phyloP scores from a whole-genome alignment of 2,329 filamentous ascomycete species.

The Paecilomyces sp. region DNA sequence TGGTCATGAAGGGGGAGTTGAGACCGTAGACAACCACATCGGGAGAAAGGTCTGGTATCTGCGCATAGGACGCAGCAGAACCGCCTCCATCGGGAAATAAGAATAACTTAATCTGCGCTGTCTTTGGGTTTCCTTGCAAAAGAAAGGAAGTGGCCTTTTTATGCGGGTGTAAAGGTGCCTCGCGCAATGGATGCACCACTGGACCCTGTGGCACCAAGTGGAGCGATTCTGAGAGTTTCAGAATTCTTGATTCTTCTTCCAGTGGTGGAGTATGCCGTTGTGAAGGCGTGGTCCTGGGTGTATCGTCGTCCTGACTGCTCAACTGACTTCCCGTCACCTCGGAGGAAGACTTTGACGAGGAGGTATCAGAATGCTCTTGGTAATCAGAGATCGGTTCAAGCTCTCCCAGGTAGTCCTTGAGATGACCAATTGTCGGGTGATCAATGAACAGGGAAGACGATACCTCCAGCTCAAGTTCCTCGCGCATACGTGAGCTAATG shows the following conservation, averaged over 20 bases:
- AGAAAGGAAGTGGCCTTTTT: slow-evolving; percentile 24
- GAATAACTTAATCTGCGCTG: slow-evolving; percentile 24
- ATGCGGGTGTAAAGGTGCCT: background rate
- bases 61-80: slow-evolving; percentile 36
- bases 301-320: background rate
- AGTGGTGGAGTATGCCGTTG: background rate
- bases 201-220: background rate
- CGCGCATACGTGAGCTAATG: slow-evolving; percentile 50
- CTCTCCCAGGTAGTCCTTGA: slow-evolving; percentile 52
- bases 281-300: background rate
- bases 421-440: slow-evolving; percentile 47
- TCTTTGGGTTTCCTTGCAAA: slow-evolving; percentile 40
- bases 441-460: slow-evolving; percentile 50
- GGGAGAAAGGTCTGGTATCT: slow-evolving; percentile 32
- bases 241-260: background rate
- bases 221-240: background rate
- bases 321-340: background rate
- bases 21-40: slow-evolving; percentile 48
- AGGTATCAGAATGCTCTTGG: slow-evolving; percentile 18
- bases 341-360: background rate
- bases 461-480: slow-evolving; percentile 52
- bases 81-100: slow-evolving; percentile 45
- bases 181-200: background rate
- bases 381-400: slow-evolving; percentile 43
- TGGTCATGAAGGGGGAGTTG: slow-evolving; percentile 35